Base-by-base conservation (phyloP, 345 rosid species). In the Melastoma malabathricum region DNA sequence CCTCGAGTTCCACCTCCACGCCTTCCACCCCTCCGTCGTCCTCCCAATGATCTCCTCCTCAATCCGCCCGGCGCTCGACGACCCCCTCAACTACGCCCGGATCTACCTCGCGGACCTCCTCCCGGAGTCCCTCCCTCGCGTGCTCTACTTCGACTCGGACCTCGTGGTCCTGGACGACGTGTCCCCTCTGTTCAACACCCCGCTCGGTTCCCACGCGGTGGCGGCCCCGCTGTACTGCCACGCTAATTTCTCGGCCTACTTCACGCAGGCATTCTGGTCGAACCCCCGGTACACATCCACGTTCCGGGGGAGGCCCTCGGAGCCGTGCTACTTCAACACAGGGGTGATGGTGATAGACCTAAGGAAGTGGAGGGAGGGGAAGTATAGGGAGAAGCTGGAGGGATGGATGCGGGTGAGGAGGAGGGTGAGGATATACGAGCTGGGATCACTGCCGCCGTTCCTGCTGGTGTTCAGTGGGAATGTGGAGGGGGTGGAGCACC, bases 331-430 rank as follows among this genome's bases (percentile, higher is more conserved):
- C 58, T 89, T 89, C 63, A 88, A 84, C 71, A 88, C 94, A 13
- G 97, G 97, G 5, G 97, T 88, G 55, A 89, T 89, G 97, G 92
- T 89, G 76, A 85, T 82, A 20, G 83, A 89, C 63, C 41, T 85
- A 31, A 34, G 71, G 67, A 82, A 69, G 56, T 89, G 95, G 95
- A 58, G 97, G 47, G 74, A 77, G 54, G 87, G 87, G 6, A 70
- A 55, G 52, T 72, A 65, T 70, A 85, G 79, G 5, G 69, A 65
- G 79, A 78, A 71, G 60, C 59, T 89, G 2, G 87, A 82, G 67
- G 49, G 59, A 39, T 89, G 95, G 95, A 85, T 82, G 97, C 72
- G 76, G 44, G 60, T 79, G 0, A 95, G 85, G 50, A 85, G 85
- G 65, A 68, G 66, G 52, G 52, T 68, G 43, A 67, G 95, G 59